Evolutionary conservation across 2,329 filamentous ascomycete species (phyloP), one percentile per base, ranked within the genome.

Genomic region (Pseudopithomyces maydicus): DNA sequence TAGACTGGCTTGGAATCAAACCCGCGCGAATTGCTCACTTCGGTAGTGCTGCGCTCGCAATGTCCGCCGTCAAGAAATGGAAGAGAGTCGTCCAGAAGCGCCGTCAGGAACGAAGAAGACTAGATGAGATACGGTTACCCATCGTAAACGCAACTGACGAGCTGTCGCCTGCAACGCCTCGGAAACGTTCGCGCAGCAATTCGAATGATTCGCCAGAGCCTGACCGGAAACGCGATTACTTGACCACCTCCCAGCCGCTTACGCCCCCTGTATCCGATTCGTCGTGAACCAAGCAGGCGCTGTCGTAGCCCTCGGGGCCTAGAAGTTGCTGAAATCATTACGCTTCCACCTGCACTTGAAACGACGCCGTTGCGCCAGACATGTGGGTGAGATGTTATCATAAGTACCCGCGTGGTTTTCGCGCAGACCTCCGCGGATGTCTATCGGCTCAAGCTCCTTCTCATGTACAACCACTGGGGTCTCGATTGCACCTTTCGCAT

Each of bases 1-100:
- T 76, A 8, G 71, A 75, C 35, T 76, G 73, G 70, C 32, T 74
- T 3, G 64, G 61, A 1, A 62, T 74, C 45, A 64, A 66, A 46
- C 61, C 68, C 6, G 67, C 71, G 3, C 61, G 64, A 1, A 64
- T 60, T 0, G 63, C 68, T 6, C 61, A 66, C 17, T 74, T 74
- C 39, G 63, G 71, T 32, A 65, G 67, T 8, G 61, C 67, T 15
- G 61, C 69, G 8, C 54, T 74, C 11, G 66, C 69, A 1, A 55
- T 70, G 51, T 67, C 61, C 48, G 69, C 63, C 1, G 54, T 67
- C 20, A 53, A 58, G 11, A 64, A 73, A 46, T 75, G 73, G 73
- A 73, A 67, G 53, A 71, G 61, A 33, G 50, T 71, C 14, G 41
- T 72, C 3, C 47, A 54, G 15, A 67, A 56, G 56, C 66, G 54